phyloP scores from a whole-genome alignment of 495 filamentous ascomycete genomes.

The Neurospora sp. region DNA sequence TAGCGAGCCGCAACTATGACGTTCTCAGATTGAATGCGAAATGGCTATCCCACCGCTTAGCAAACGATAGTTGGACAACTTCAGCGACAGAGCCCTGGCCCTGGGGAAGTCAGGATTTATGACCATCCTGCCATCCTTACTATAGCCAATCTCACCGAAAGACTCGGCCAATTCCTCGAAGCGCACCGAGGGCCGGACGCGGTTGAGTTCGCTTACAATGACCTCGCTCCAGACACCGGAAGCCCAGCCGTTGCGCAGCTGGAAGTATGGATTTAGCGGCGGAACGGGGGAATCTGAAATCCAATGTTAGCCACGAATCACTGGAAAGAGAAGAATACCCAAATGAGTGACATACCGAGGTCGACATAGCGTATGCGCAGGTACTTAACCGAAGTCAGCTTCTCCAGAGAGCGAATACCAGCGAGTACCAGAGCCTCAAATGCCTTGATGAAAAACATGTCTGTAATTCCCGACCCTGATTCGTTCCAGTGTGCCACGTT shows the following conservation, averaged over 20 bases:
- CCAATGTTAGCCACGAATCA: conserved; percentile 1
- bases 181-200: conserved; percentile 41
- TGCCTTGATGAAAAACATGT: conserved; percentile 54
- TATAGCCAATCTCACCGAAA: conserved; percentile 39
- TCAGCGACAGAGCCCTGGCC: conserved; percentile 33
- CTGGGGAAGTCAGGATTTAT: conserved; percentile 39
- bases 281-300: conserved; percentile 41
- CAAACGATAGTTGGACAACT: conserved; percentile 37
- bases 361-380: conserved; percentile 64
- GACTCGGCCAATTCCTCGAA: conserved; percentile 51
- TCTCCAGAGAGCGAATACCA: conserved; percentile 46
- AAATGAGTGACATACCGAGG: conserved; percentile 39
- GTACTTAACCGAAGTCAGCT: conserved; percentile 43
- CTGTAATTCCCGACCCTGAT: conserved; percentile 52
- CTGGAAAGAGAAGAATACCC: background rate
- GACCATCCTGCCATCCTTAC: conserved; percentile 41
- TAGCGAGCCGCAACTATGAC: background rate
- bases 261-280: conserved; percentile 57
- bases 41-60: conserved; percentile 31
- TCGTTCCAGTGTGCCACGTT: conserved; percentile 44
- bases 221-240: conserved; percentile 60
- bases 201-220: conserved; percentile 46
- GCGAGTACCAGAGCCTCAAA: conserved; percentile 56
- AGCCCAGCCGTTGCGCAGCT: conserved; percentile 45
- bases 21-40: background rate